Evolutionary conservation across 2,329 filamentous ascomycete genomes (phyloP), one percentile per base, ranked within the genome.

Genomic region (Pochonia chlamydosporia): DNA sequence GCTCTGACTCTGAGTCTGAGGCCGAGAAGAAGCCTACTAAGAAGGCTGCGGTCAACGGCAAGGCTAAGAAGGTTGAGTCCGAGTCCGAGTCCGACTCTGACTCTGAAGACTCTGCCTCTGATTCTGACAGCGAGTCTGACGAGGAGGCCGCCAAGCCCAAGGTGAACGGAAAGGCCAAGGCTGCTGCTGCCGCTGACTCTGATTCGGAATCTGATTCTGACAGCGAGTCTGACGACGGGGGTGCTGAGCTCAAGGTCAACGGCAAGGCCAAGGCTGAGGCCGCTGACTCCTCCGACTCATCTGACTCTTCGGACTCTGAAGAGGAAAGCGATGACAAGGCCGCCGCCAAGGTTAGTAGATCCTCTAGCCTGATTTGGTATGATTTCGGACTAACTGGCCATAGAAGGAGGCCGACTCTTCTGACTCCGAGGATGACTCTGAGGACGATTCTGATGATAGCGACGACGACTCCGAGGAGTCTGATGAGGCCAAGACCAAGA

Each of bases 91-190:
- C 63, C 43, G 61, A 62, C 33, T 56, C 58, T 18, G 59, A 61
- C 43, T 65, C 65, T 35, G 63, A n/a, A n/a, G n/a, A 63, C 44
- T 63, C 59, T 37, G 59, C 56, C 41, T 66, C 63, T n/a, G 65
- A 66, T 54, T 66, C 68, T 23, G 67, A 70, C 44, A 63, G 64
- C 18, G 67, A 70, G 40, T 59, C 59, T 35, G 64, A 70, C 43
- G 62, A 65, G 14, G 63, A 68, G 52, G 26, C 35, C 16, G 45
- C 46, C 37, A 56, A 49, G 42, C 49, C 47, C 40, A 18, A n/a
- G n/a, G 21, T 11, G 3, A 63, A 59, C 52, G 58, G 56, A 46
- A 59, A 57, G 55, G 48, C 52, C 25, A 67, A 69, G 61, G 61
- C 60, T 51, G 57, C 56, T 40, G 54, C 57, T 46, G 58, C 62